Evolutionary conservation across 352 stramenopile species (phyloP), one percentile per base, ranked within the genome.

Genomic region (Globisporangium heterothallicum): DNA sequence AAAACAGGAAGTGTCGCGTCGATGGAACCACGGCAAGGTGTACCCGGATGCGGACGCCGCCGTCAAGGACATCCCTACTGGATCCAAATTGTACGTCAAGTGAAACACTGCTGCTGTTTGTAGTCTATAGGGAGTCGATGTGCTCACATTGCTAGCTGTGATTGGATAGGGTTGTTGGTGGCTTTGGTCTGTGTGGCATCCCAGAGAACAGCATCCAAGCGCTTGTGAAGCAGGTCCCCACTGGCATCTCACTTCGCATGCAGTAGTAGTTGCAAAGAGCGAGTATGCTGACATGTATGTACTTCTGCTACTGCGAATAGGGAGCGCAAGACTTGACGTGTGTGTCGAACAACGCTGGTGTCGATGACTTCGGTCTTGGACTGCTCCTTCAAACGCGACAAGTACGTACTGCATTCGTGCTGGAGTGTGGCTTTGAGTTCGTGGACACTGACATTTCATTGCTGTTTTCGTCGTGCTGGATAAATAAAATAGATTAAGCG

Each of bases 401-500:
- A 66, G 77, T 88, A 26, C 34, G 53, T 45, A 10, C 2, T 25
- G n/a, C 24, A 13, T 46, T 7, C 32, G 6, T 4, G 14, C n/a
- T 38, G 32, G 6, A 38, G 6, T 10, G 32, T 38, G 32, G 10
- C 32, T 38, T 38, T 38, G 6, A n/a, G n/a, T n/a, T n/a, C 22
- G 18, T 30, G 22, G 21, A 21, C 21, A 47, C 32, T 38, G 6
- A 38, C 32, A 9, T 10, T 38, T 38, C n/a, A 38, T 34, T 34
- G 29, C 29, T 34, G 29, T 12, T 34, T 38, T 38, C 12, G 32
- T 38, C 12, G 8, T 38, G 32, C 12, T 38, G 5, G 2, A n/a
- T n/a, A n/a, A n/a, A n/a, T n/a, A n/a, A n/a, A 1, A n/a, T 24
- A 89, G 78, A 96, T 99, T 35, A 98, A 98, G 65, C 76, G 90